Base-by-base conservation (phyloP, 2,329 filamentous ascomycete species). In the Colletotrichum tropicale region DNA sequence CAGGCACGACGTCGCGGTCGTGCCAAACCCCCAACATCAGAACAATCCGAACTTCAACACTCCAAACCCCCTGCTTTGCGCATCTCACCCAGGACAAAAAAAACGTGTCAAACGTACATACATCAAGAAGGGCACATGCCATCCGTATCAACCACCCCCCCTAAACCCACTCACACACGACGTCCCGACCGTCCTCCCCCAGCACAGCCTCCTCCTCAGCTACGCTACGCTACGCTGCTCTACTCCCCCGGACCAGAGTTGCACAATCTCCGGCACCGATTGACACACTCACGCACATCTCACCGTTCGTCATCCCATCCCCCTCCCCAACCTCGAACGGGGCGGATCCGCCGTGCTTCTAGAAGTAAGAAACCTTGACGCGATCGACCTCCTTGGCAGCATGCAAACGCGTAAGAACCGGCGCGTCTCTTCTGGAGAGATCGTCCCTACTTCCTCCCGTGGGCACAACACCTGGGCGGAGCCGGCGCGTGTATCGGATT, bases 241-340 rank as follows among this genome's bases (percentile, higher is more conserved):
- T 18, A 28, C 26, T 58, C 32, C 28, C 32, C 30, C 55, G 62
- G 62, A 34, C 72, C 69, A 75, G 16, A 71, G 24, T 67, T 32
- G 15, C 26, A 38, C 38, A 21, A 43, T n/a, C 62, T 52, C 55
- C 71, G 69, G 55, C 58, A n/a, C 43, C 24, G 61, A 21, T 26
- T 55, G 28, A 30, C n/a, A 30, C 58, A 30, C 13, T n/a, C 26
- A 15, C 6, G 18, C 18, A 43, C 18, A 43, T 16, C 28, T 61
- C 58, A 9, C 43, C 52, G 32, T 34, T 62, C 67, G 67, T 70
- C 67, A 62, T 75, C 69, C 73, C 73, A 72, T 56, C 69, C 61
- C 43, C 21, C 64, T 18, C 16, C 55, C 55, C 13, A 56, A 56
- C 15, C 52, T 30, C 26, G 43, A 48, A 48, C 30, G 30, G 28